Conservation (phyloP, 148 eudicot genomes). For the Arbutus unedo region DNA sequence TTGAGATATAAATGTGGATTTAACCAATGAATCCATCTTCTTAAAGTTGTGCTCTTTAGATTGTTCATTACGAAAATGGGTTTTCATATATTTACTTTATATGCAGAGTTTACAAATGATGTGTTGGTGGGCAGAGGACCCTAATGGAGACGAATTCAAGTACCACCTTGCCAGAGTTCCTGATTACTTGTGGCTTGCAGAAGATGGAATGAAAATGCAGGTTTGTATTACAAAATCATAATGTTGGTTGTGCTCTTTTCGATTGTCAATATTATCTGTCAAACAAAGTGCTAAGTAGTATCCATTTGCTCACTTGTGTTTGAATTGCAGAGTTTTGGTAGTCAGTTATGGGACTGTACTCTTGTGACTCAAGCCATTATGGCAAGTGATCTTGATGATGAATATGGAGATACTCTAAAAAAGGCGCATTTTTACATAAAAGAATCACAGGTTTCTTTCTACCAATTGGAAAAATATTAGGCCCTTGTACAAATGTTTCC, state of each 20-base stretch:
- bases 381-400: slow-evolving; percentile 7
- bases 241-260: background rate
- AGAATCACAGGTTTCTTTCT: slow-evolving; percentile 17
- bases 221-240: background rate
- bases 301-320: background rate
- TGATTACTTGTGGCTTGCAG: slow-evolving; percentile 22
- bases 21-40: no score
- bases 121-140: slow-evolving; percentile 10
- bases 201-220: slow-evolving; percentile 24
- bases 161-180: slow-evolving; percentile 20
- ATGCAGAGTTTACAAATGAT: slow-evolving; percentile 13
- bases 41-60: background rate
- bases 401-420: slow-evolving; percentile 7
- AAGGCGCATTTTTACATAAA: slow-evolving; percentile 9
- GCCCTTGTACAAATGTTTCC: background rate
- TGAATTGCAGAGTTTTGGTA: slow-evolving; percentile 23
- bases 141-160: slow-evolving; percentile 10
- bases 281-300: background rate
- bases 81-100: no score
- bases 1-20: no score
- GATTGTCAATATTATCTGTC: background rate
- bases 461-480: background rate
- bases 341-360: slow-evolving; percentile 23
- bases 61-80: background rate
- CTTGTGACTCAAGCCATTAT: slow-evolving; percentile 19